A percentile compares a stretch with the other conserved stretches of the same genome.
Conservation (phyloP, 495 filamentous ascomycete species). For the Penicillium silybi region DNA sequence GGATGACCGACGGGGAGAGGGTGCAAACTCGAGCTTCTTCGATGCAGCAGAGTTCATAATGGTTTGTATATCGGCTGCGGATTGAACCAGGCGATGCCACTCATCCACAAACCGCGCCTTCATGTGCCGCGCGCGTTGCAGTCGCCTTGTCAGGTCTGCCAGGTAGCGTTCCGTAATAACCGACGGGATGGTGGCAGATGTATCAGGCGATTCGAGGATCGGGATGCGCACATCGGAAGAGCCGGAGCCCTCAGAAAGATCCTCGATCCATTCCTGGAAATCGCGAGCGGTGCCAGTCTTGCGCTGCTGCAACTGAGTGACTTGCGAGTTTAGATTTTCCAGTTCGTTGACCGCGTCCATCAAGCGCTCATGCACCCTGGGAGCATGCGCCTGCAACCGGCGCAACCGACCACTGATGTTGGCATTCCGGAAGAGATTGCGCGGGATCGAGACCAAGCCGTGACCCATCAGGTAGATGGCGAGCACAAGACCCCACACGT, state of each 20-base stretch:
- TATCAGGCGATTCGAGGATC: slow-evolving; percentile 34
- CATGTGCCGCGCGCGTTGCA: slow-evolving; percentile 76
- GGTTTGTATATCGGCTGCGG: slow-evolving; percentile 69
- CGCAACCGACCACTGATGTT: slow-evolving; percentile 67
- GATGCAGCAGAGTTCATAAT: slow-evolving; percentile 81
- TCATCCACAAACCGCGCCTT: slow-evolving; percentile 76
- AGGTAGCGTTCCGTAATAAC: slow-evolving; percentile 92
- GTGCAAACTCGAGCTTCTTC: slow-evolving; percentile 71
- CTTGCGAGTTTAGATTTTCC: slow-evolving; percentile 76
- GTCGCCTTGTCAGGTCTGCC: slow-evolving; percentile 77
- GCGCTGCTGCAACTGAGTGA: slow-evolving; percentile 69
- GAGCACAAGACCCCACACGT: slow-evolving; percentile 85
- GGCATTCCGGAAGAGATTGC: slow-evolving; percentile 71
- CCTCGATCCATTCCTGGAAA: slow-evolving; percentile 94
- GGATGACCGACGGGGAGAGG: slow-evolving; percentile 52
- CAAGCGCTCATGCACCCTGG: slow-evolving; percentile 79
- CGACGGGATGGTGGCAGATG: slow-evolving; percentile 53
- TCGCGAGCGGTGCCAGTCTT: slow-evolving; percentile 78
- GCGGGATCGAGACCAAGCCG: slow-evolving; percentile 85
- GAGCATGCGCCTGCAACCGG: slow-evolving; percentile 72
- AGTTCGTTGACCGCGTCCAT: slow-evolving; percentile 78
- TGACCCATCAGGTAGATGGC: slow-evolving; percentile 98
- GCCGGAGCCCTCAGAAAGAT: slow-evolving; percentile 69
- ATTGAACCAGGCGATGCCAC: slow-evolving; percentile 74
- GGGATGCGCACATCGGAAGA: slow-evolving; percentile 59